Base-by-base conservation (phyloP, 306 rosid species). In the Hippophae tibetana region DNA sequence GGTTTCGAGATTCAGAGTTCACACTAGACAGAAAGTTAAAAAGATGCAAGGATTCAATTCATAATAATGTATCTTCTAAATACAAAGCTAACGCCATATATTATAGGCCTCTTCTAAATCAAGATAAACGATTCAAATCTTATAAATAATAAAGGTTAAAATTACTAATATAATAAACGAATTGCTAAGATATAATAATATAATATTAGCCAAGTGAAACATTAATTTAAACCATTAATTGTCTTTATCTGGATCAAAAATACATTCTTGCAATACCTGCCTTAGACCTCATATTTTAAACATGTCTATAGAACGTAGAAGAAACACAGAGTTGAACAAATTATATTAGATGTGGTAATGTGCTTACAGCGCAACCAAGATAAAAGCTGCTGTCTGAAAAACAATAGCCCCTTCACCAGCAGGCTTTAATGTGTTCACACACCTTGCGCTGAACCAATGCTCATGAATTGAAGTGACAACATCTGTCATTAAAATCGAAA, bases 391-490 rank as follows among this genome's bases (percentile, higher is more conserved):
- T 56, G 96, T 85, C 73, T 83, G 97, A 64, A 90, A 80, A 27
- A 90, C 70, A 43, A 90, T 78, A 54, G 82, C 95, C 45, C 97
- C 97, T 80, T 90, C 97, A 47, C 96, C 97, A 51, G 83, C 87
- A 69, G 90, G 84, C 64, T 83, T 87, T 74, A 86, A 83, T 31
- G 96, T 90, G 86, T 87, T 90, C 75, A 85, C 67, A 78, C 96
- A 87, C 90, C 97, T 87, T 57, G 90, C 97, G 72, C 86, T 66
- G 59, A 86, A 82, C 97, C 94, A 90, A 58, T 72, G 84, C 80
- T 87, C 97, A 52, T 86, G 95, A 63, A 90, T 83, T 67, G 95
- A 81, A 5, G 95, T 90, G 56, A 84, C 89, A 74, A 87, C 61
- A 70, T 86, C 95, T 89, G 90, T 56, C 82, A 89, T 62, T 55